Conservation (phyloP, 2,329 filamentous ascomycete genomes). For the Fusarium nanum region DNA sequence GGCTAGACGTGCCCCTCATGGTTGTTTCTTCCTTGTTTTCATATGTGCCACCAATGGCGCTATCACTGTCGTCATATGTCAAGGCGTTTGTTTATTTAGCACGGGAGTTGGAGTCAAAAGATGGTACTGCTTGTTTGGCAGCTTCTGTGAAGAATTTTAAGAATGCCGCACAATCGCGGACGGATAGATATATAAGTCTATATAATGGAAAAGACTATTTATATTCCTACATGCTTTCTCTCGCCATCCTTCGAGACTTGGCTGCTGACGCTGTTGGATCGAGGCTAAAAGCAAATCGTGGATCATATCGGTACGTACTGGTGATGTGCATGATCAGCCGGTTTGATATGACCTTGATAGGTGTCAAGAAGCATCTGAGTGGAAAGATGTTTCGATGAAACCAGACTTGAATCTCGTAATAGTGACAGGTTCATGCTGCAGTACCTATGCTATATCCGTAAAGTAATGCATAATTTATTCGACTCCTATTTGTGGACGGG, state of each 20-base stretch:
- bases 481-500: neutral
- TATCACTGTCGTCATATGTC: constrained; percentile 37
- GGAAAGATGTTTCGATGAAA: neutral
- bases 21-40: constrained; percentile 35
- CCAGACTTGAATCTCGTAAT: neutral
- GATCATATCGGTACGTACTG: constrained; percentile 8
- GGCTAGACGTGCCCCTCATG: constrained; percentile 20
- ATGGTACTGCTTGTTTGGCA: constrained; percentile 13
- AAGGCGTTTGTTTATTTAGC: constrained; percentile 45
- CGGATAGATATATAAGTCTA: constrained; percentile 33
- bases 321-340: constrained; percentile 19
- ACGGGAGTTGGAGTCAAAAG: constrained; percentile 43
- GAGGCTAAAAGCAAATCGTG: neutral
- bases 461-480: neutral
- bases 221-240: neutral
- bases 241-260: neutral
- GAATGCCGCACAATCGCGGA: constrained; percentile 31
- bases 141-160: constrained; percentile 20
- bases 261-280: neutral
- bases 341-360: constrained; percentile 6
- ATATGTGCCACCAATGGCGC: constrained; percentile 24
- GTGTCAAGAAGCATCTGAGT: constrained; percentile 8
- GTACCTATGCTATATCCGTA: neutral
- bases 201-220: constrained; percentile 33
- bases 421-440: neutral